Evolutionary conservation across 1,284 basidiomycete species (phyloP).

Genomic region (Neotropicomus parvogracilis): DNA sequence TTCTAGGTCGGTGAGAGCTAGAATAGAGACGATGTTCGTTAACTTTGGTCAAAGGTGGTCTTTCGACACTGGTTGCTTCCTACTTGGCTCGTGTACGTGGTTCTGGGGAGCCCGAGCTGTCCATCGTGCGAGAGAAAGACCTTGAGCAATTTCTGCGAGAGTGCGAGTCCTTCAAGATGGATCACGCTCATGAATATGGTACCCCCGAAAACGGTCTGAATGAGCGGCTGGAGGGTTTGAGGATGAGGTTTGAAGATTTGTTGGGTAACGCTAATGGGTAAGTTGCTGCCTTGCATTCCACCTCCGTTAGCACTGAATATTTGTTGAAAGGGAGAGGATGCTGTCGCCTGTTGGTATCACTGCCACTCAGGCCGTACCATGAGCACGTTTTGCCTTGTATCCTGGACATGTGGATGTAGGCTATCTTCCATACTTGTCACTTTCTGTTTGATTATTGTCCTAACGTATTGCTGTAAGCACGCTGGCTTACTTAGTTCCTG

Average conservation of each 20-base stretch:
- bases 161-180: constrained; percentile 51
- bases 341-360: constrained; percentile 18
- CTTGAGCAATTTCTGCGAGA: constrained; percentile 64
- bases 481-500: too few species aligned
- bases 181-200: constrained; percentile 45
- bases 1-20: constrained; percentile 21
- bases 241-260: constrained; percentile 38
- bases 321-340: constrained; percentile 20
- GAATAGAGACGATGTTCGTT: neutral
- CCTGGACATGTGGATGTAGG: neutral
- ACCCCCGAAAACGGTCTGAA: constrained; percentile 10
- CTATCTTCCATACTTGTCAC: too few species aligned
- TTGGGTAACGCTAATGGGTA: constrained; percentile 36
- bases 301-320: constrained; percentile 1
- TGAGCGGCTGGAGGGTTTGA: constrained; percentile 21
- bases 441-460: too few species aligned
- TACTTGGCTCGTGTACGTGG: constrained; percentile 67
- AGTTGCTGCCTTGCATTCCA: neutral
- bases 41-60: constrained; percentile 41
- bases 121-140: constrained; percentile 49
- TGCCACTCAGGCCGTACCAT: neutral
- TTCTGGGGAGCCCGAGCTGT: constrained; percentile 62
- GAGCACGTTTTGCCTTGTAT: neutral
- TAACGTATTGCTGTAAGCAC: too few species aligned
- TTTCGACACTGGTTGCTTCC: constrained; percentile 62